Conservation (phyloP, 169 alveolate species). For the Cardiosporidium cionae region DNA sequence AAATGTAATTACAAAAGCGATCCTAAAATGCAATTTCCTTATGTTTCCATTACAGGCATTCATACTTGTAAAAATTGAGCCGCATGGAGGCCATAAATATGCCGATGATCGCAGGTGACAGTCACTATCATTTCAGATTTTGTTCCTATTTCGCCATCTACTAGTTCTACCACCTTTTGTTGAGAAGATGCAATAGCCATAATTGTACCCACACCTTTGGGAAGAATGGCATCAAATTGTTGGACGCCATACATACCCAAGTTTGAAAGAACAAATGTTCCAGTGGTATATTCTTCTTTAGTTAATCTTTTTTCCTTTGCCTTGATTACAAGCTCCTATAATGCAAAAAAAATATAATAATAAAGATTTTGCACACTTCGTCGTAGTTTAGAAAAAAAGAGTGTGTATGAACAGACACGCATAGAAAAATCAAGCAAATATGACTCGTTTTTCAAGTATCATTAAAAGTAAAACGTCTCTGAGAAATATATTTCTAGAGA, state of each 20-base stretch:
- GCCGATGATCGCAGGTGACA: conserved; percentile 77
- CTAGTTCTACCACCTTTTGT: conserved; percentile 37
- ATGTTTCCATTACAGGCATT: no score
- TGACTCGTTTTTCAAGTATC: no score
- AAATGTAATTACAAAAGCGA: no score
- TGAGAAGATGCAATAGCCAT: conserved; percentile 70
- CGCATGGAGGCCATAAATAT: conserved; percentile 82
- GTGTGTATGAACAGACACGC: no score
- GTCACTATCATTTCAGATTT: conserved; percentile 63
- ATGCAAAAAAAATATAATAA: background rate
- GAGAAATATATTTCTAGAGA: no score
- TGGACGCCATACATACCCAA: conserved; percentile 78
- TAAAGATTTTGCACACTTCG: no score
- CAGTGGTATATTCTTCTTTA: conserved; percentile 59
- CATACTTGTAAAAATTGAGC: conserved; percentile 66
- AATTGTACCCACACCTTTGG: conserved; percentile 69
- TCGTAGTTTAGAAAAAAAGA: no score
- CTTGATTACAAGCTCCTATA: conserved; percentile 66
- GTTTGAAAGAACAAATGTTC: conserved; percentile 76
- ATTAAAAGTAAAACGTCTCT: no score
- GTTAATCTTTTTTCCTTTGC: conserved; percentile 61
- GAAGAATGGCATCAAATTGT: conserved; percentile 67
- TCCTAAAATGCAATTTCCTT: no score
- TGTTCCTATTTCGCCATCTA: conserved; percentile 39
- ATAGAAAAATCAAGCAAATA: no score